Conservation (phyloP, 106 monocot species). For the Dendrobium chrysotoxum region DNA sequence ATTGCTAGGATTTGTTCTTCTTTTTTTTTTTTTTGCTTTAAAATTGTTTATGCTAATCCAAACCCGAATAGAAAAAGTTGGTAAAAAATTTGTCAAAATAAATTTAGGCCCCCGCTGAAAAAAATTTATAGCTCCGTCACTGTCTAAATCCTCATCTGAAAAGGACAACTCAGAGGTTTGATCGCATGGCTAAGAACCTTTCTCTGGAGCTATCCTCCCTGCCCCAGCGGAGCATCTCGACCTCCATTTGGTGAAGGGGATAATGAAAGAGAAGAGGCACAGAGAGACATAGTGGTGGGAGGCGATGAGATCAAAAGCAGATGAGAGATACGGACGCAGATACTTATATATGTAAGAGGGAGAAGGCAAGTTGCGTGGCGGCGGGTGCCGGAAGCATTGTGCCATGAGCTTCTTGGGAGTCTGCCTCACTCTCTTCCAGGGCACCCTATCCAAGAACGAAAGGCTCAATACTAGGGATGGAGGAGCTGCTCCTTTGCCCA, state of each 20-base stretch:
- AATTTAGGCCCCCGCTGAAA: too few species aligned
- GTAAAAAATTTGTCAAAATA: too few species aligned
- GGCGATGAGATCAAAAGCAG: background rate
- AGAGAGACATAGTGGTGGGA: background rate
- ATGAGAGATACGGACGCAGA: background rate
- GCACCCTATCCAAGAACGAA: background rate
- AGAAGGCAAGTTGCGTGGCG: constrained; percentile 47
- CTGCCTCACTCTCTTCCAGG: constrained; percentile 8
- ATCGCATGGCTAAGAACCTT: constrained; percentile 5
- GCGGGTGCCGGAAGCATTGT: constrained; percentile 31
- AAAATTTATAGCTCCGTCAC: too few species aligned
- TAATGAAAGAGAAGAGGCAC: background rate
- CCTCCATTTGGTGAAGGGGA: background rate
- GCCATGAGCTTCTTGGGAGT: constrained; percentile 52
- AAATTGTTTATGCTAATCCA: too few species aligned
- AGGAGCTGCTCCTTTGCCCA: too few species aligned
- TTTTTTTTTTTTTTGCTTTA: too few species aligned
- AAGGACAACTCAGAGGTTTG: constrained; percentile 2
- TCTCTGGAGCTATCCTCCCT: background rate
- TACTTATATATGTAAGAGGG: constrained; percentile 17
- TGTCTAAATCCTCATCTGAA: constrained; percentile 26
- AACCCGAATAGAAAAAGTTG: too few species aligned
- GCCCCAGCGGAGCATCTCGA: constrained; percentile 11
- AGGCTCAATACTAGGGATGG: too few species aligned
- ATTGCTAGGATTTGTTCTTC: too few species aligned